phyloP scores from a whole-genome alignment of 176 grass and related monocot genomes.

The Juncus inflexus region DNA sequence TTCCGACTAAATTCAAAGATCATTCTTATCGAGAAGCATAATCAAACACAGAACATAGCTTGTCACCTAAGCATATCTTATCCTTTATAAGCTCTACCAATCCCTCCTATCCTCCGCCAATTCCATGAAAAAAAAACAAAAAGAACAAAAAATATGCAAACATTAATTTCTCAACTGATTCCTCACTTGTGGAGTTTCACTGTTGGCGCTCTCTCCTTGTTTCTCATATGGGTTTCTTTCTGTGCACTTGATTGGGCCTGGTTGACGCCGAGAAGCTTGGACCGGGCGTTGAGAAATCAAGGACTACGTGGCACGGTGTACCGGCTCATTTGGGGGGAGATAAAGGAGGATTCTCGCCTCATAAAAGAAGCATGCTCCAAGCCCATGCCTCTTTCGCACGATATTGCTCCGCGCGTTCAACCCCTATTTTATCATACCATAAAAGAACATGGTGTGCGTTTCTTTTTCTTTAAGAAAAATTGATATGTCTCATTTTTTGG shows the following conservation, averaged over 20 bases:
- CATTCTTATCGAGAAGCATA: no score
- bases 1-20: no score
- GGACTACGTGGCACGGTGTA: background rate
- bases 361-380: conserved; percentile 4
- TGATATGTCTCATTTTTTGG: no score
- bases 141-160: background rate
- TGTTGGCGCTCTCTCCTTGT: background rate
- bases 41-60: no score
- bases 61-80: no score
- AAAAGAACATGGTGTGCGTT: conserved; percentile 6
- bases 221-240: conserved; percentile 1
- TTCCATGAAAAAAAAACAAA: no score
- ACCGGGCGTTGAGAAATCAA: conserved; percentile 3
- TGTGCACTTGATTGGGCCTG: conserved; percentile 16
- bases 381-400: conserved; percentile 2
- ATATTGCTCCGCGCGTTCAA: conserved; percentile 14
- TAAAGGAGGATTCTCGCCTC: conserved; percentile 14
- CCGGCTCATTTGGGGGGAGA: background rate
- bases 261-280: conserved; percentile 5
- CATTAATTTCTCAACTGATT: background rate
- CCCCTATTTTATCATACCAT: conserved; percentile 6
- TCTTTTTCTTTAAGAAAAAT: background rate
- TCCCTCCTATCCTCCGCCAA: no score
- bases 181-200: background rate
- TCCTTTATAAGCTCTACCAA: no score